These are phyloP conservation scores for Tetramitus jugosus DNA, from an alignment of 208 protist species.

Conservation along the genomic window DNA sequence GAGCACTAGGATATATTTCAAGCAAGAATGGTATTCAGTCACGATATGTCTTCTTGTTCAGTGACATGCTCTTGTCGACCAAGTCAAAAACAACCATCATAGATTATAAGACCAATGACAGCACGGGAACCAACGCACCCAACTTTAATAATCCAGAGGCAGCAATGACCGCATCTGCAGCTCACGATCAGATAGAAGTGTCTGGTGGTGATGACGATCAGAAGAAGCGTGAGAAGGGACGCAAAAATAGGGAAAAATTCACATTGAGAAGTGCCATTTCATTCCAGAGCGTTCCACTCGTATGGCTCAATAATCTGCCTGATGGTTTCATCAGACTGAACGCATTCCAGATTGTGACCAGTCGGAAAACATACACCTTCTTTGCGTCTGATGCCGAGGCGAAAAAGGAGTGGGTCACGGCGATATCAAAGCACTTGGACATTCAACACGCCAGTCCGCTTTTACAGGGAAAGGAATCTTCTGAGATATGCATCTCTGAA, in stretches of 20 bases:
- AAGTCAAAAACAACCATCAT: neutral
- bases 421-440: neutral
- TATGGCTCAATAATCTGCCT: neutral
- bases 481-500: neutral
- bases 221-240: no score
- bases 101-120: neutral
- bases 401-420: neutral
- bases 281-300: neutral
- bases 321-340: constrained; percentile 2
- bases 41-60: constrained; percentile 2
- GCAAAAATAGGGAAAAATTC: constrained; percentile 2
- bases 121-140: no score
- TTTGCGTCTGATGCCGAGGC: neutral
- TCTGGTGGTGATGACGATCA: no score
- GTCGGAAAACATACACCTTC: neutral
- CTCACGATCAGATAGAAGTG: neutral
- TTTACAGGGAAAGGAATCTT: neutral
- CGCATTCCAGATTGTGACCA: neutral
- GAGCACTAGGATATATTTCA: neutral
- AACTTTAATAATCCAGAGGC: neutral
- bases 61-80: neutral
- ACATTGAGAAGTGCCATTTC: constrained; percentile 1
- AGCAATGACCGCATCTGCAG: neutral
- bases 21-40: neutral
- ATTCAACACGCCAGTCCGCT: neutral